A percentile compares a stretch with the other conserved stretches of the same genome.
These are phyloP conservation scores for Spergularia bocconei DNA, from an alignment of 148 eudicot species.

Conservation along the genomic window DNA sequence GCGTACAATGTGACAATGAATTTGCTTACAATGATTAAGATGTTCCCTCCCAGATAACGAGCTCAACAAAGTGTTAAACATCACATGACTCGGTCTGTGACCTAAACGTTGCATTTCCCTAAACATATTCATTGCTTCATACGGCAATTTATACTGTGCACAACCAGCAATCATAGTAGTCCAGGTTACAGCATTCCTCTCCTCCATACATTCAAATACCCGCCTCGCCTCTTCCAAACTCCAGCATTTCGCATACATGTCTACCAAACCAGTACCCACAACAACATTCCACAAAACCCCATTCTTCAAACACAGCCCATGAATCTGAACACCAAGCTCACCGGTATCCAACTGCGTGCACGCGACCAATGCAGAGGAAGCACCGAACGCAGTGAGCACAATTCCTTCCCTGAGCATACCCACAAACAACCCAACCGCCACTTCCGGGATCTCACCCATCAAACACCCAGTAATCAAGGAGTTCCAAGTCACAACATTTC, in stretches of 20 bases:
- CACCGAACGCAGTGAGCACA: constrained; percentile 31
- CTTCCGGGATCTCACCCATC: constrained; percentile 25
- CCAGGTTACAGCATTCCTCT: constrained; percentile 48
- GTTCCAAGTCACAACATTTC: constrained; percentile 59
- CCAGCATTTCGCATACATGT: constrained; percentile 51
- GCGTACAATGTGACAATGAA: constrained; percentile 40
- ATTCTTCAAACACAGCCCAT: constrained; percentile 42
- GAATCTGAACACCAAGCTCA: constrained; percentile 44
- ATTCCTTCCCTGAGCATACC: constrained; percentile 37
- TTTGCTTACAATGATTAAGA: constrained; percentile 45
- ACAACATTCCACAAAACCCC: constrained; percentile 42
- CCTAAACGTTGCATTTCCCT: constrained; percentile 45
- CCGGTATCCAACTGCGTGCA: constrained; percentile 38
- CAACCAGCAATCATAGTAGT: constrained; percentile 52
- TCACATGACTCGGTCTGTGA: constrained; percentile 36
- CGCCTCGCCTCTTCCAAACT: constrained; percentile 37
- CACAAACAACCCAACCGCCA: constrained; percentile 35
- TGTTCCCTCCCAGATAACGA: constrained; percentile 43
- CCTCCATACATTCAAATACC: constrained; percentile 42
- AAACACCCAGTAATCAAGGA: constrained; percentile 51
- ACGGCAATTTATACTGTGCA: constrained; percentile 34
- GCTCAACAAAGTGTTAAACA: constrained; percentile 49
- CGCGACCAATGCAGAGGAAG: constrained; percentile 40
- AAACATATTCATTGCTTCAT: constrained; percentile 44
- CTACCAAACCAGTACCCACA: constrained; percentile 50